Percentiles rank a stretch among this genome's conserved stretches.
Evolutionary conservation across 2,329 filamentous ascomycete genomes (phyloP).

Genomic region (Pyricularia grisea): DNA sequence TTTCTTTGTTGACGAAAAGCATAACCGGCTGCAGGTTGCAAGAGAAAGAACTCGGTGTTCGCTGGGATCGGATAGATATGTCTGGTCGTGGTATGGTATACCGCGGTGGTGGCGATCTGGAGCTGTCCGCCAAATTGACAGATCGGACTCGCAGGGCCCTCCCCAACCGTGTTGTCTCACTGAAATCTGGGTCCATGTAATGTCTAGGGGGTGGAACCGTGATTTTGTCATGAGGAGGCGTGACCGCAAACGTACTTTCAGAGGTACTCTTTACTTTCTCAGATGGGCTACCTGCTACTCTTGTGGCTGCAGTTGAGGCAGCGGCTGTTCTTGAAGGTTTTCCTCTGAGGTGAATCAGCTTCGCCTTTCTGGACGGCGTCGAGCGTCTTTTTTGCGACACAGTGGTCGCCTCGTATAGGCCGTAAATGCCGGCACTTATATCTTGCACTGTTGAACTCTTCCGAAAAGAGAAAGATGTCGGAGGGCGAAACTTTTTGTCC

Average conservation of each 20-base stretch:
- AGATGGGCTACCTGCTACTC: not conserved
- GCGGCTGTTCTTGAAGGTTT: not conserved
- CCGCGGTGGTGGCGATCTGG: not conserved
- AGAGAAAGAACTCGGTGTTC: not conserved
- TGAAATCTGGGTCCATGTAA: not conserved
- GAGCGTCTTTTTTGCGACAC: not conserved
- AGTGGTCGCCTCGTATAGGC: not conserved
- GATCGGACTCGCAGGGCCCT: not conserved
- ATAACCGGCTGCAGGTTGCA: not conserved
- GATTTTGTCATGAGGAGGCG: not conserved
- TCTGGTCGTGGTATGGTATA: not conserved
- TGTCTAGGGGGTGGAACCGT: not conserved
- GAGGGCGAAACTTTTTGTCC: not conserved
- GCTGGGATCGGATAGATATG: not conserved
- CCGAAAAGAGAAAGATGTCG: not conserved
- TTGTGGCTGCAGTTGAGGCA: not conserved
- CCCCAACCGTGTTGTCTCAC: not conserved
- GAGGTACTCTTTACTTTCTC: not conserved
- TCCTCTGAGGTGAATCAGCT: not conserved
- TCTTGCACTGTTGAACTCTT: not conserved
- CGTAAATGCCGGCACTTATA: not conserved
- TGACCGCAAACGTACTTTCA: not conserved
- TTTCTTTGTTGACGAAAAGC: not conserved
- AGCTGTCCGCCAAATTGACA: not conserved
- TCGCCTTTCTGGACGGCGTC: not conserved